A percentile compares a stretch with the other conserved stretches of the same genome.
These are phyloP conservation scores for Starmerella apis DNA, from an alignment of 805 yeast genomes.

Conservation along the genomic window DNA sequence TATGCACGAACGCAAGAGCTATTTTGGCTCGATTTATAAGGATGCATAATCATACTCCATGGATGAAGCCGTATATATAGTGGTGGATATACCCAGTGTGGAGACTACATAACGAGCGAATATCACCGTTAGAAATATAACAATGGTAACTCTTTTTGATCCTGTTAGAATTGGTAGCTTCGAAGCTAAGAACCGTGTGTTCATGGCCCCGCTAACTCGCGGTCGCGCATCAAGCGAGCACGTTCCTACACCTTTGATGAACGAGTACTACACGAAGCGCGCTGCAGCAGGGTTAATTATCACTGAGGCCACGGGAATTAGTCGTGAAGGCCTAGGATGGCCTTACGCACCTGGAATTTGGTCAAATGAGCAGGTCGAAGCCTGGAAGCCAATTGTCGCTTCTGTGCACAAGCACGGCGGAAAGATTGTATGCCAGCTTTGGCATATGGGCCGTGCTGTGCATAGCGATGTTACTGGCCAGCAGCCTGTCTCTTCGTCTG, in stretches of 20 bases:
- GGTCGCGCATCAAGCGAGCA: background rate
- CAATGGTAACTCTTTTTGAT: background rate
- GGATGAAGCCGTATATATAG: too few relatives aligned
- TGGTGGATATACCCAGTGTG: too few relatives aligned
- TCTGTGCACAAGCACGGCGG: conserved; percentile 1
- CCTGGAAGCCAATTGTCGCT: background rate
- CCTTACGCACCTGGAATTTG: background rate
- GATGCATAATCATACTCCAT: background rate
- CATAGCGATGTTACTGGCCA: background rate
- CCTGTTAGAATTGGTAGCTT: background rate
- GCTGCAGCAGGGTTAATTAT: background rate
- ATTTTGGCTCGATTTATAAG: background rate
- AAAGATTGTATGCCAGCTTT: background rate
- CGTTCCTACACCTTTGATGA: background rate
- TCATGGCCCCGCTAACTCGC: conserved; percentile 3
- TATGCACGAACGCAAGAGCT: background rate
- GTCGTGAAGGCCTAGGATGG: background rate
- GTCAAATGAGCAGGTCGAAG: background rate
- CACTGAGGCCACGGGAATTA: conserved; percentile 2
- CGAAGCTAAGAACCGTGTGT: conserved; percentile 4
- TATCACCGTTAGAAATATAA: background rate
- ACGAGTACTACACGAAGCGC: background rate
- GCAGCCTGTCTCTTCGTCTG: background rate
- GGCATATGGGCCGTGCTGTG: conserved; percentile 3
- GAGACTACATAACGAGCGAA: too few relatives aligned